Conservation (phyloP, 495 filamentous ascomycete genomes). For the Lindgomyces ingoldianus region DNA sequence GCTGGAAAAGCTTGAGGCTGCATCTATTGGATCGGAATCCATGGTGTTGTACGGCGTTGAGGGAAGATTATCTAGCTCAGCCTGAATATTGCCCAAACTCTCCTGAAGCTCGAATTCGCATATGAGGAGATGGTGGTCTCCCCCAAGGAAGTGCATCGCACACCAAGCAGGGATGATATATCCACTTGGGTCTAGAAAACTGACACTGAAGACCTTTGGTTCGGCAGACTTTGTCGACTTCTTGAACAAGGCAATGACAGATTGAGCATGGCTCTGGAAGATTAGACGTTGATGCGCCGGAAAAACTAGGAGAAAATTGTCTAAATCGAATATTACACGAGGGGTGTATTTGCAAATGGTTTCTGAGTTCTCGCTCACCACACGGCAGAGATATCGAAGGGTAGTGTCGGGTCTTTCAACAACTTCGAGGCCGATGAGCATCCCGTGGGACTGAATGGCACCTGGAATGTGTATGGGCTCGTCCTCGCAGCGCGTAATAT, state of each 20-base stretch:
- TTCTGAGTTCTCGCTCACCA: slow-evolving; percentile 26
- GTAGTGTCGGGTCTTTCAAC: background rate
- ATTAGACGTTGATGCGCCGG: background rate
- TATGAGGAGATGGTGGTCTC: slow-evolving; percentile 3
- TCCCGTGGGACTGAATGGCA: slow-evolving; percentile 26
- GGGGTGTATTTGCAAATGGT: slow-evolving; percentile 16
- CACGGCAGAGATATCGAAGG: slow-evolving; percentile 2
- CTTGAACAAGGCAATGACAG: background rate
- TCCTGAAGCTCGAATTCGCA: slow-evolving; percentile 29
- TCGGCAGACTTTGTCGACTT: slow-evolving; percentile 7
- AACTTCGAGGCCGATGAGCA: slow-evolving; percentile 22
- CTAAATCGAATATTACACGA: slow-evolving; percentile 6
- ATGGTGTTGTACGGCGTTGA: slow-evolving; percentile 7
- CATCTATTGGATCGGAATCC: slow-evolving; percentile 10
- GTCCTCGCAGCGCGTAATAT: slow-evolving; percentile 24
- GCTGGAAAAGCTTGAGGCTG: slow-evolving; percentile 10
- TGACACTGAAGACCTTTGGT: slow-evolving; percentile 16
- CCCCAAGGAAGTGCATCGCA: slow-evolving; percentile 22
- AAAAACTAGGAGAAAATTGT: slow-evolving; percentile 14
- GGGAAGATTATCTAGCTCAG: background rate
- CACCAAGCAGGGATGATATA: slow-evolving; percentile 23
- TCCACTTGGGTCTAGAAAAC: slow-evolving; percentile 13
- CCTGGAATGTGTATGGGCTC: slow-evolving; percentile 26
- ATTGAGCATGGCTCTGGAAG: slow-evolving; percentile 4
- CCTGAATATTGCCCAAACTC: background rate